Evolutionary conservation across 805 yeast species (phyloP), one percentile per base, ranked within the genome.

Genomic region (Wickerhamiella sorbophila): DNA sequence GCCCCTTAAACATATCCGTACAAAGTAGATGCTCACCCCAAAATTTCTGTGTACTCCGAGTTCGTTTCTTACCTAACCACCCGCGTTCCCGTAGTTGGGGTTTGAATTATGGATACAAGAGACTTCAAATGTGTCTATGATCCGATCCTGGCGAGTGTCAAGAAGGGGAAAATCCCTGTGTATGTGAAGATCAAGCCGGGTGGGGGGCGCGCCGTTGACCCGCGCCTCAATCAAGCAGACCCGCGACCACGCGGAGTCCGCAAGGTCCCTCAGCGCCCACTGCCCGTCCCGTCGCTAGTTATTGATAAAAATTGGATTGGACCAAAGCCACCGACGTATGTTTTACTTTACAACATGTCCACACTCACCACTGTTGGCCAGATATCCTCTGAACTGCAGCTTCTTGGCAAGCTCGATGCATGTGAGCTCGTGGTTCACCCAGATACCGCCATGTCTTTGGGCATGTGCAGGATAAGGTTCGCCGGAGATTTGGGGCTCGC

Each of bases 1-100:
- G 19, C 79, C 80, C 42, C 70, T 82, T 60, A 83, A 83, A 65
- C 82, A 74, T 57, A 79, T 82, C 52, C 73, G 86, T 67, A 83
- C 93, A 44, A 82, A 82, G 61, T 82, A 70, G 21, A 17, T 24
- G 12, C 12, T 24, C 29, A 6, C 12, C 6, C 29, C 12, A 24
- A 24, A 24, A 8, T 24, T 24, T 12, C 29, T 24, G 6, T 24
- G 29, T 8, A 24, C n/a, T n/a, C n/a, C n/a, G n/a, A n/a, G n/a
- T n/a, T n/a, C n/a, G n/a, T n/a, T n/a, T n/a, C n/a, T n/a, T n/a
- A n/a, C n/a, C n/a, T n/a, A n/a, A n/a, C n/a, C n/a, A n/a, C n/a
- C n/a, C n/a, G n/a, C n/a, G n/a, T n/a, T n/a, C n/a, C n/a, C n/a
- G n/a, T n/a, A n/a, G n/a, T n/a, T n/a, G n/a, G n/a, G n/a, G n/a